These are phyloP conservation scores for Saraca asoca DNA, from an alignment of 331 rosid species.

Conservation along the genomic window DNA sequence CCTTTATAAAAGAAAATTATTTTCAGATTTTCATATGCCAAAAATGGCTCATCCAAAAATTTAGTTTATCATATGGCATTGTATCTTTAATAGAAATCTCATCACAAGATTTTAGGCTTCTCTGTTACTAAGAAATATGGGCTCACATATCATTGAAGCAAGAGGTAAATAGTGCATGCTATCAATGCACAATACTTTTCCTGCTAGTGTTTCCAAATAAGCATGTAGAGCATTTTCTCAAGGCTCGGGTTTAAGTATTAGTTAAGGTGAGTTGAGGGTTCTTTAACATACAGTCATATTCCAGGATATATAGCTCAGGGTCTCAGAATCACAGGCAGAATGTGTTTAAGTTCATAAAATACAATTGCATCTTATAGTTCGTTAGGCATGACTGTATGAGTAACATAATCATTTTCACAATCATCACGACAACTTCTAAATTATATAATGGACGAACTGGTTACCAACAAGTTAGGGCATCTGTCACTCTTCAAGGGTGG, in stretches of 20 bases:
- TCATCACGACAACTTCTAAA: neutral
- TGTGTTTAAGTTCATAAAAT: neutral
- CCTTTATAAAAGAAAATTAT: too few species aligned
- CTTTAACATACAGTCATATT: neutral
- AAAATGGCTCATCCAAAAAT: neutral
- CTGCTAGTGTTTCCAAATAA: neutral
- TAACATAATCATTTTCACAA: neutral
- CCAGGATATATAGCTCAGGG: neutral
- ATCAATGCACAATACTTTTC: neutral
- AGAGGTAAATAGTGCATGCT: neutral
- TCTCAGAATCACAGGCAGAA: neutral
- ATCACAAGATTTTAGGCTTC: neutral
- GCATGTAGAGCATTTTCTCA: neutral
- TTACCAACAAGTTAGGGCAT: neutral
- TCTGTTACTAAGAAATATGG: neutral
- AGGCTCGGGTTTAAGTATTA: neutral
- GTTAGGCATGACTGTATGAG: neutral
- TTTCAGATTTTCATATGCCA: too few species aligned
- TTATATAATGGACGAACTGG: neutral
- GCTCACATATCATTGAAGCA: neutral
- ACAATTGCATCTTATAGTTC: neutral
- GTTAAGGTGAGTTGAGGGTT: neutral
- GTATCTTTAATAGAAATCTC: neutral
- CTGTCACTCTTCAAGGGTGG: neutral
- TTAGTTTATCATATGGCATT: neutral